Conservation (phyloP, 163 green algal species). For the Smithsoniella earleae region DNA sequence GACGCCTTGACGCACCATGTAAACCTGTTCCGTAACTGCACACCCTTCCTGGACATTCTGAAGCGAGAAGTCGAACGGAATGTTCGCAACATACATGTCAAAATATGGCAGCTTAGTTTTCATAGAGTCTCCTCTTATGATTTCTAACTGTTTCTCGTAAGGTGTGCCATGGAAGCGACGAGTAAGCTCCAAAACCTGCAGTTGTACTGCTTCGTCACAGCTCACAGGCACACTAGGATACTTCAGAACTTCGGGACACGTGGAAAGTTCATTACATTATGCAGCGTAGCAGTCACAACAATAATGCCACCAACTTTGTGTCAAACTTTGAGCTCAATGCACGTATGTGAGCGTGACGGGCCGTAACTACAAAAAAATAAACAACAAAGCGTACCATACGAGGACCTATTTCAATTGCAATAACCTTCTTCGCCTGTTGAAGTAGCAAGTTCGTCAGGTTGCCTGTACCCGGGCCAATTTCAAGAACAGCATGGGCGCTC, state of each 20-base stretch:
- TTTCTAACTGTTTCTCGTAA: conserved; percentile 67
- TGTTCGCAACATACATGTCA: conserved; percentile 37
- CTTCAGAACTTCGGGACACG: background rate
- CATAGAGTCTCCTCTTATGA: conserved; percentile 96
- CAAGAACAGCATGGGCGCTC: conserved; percentile 89
- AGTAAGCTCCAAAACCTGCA: conserved; percentile 85
- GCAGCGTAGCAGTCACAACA: background rate
- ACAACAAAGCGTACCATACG: conserved; percentile 71
- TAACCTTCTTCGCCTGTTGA: conserved; percentile 87
- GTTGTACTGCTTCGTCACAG: background rate
- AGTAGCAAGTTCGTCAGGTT: conserved; percentile 97
- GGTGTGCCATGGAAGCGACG: conserved; percentile 84
- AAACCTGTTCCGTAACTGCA: background rate
- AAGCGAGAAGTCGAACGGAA: conserved; percentile 1
- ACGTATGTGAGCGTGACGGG: background rate
- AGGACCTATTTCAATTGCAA: conserved; percentile 91
- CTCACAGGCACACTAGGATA: too few species aligned
- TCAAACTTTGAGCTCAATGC: background rate
- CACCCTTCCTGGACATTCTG: conserved; percentile 16
- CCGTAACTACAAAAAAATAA: background rate
- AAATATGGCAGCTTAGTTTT: conserved; percentile 88
- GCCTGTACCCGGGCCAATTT: conserved; percentile 96
- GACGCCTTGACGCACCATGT: conserved; percentile 6
- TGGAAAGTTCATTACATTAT: background rate
- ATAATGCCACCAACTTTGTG: background rate